Evolutionary conservation across 352 stramenopile species (phyloP).

Genomic region (Elongisporangium anandrum): DNA sequence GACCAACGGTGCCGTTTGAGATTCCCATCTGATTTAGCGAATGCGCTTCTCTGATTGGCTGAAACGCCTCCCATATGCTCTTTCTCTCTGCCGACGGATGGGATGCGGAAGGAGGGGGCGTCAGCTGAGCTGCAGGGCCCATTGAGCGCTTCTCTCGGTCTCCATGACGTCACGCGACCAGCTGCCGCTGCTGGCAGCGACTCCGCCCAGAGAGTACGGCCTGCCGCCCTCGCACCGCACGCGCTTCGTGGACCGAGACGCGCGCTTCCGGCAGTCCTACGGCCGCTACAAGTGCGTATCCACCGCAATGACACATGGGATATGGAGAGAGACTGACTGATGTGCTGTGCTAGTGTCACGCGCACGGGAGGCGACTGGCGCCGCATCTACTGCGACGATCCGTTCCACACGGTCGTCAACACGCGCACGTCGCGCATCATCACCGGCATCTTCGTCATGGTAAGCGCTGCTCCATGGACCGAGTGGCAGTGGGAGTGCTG

Average conservation of each 20-base stretch:
- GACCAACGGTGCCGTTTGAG: not conserved
- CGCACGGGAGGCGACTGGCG: slow-evolving; percentile 76
- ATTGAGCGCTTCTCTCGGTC: not conserved
- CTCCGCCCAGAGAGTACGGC: slow-evolving; percentile 1
- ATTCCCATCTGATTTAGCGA: not conserved
- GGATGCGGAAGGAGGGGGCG: not conserved
- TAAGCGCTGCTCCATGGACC: slow-evolving; percentile 19
- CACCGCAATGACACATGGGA: not conserved
- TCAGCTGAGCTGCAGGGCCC: not conserved
- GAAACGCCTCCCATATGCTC: not conserved
- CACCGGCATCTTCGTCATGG: slow-evolving; percentile 68
- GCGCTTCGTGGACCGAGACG: slow-evolving; percentile 61
- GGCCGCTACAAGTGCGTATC: slow-evolving; percentile 60
- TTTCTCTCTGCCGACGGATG: not conserved
- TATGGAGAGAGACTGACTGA: slow-evolving; percentile 3
- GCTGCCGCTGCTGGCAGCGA: not conserved
- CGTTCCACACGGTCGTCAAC: slow-evolving; percentile 87
- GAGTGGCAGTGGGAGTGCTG: not conserved
- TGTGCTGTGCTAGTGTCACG: slow-evolving; percentile 19
- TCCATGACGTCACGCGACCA: not conserved
- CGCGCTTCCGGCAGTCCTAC: slow-evolving; percentile 66
- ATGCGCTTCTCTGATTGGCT: not conserved
- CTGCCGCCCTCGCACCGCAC: slow-evolving; percentile 9
- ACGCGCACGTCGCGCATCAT: slow-evolving; percentile 79
- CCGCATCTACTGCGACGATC: slow-evolving; percentile 79